Evolutionary conservation across 2,329 filamentous ascomycete species (phyloP), one percentile per base, ranked within the genome.

Genomic region (Zopfia rhizophila): DNA sequence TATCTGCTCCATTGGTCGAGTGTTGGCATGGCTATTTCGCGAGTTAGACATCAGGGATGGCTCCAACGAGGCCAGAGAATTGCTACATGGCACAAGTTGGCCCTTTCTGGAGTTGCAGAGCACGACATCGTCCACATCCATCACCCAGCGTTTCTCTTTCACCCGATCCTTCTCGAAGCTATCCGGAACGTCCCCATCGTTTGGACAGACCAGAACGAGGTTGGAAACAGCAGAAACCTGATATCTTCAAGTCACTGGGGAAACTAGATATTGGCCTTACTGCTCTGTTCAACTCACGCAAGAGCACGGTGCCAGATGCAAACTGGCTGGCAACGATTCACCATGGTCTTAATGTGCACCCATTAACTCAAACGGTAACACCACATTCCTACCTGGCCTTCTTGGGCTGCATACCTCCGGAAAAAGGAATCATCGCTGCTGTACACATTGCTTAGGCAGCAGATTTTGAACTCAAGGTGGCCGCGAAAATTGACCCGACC

Each of bases 141-240:
- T 27, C 24, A 27, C n/a, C 8, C 24, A n/a, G 24, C n/a, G 8
- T 8, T 8, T 27, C 8, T 8, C 8, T 27, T 8, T 8, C 24
- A 27, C n/a, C 24, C 24, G 24, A 27, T 27, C 24, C 8, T 27
- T 8, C 8, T 8, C 24, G n/a, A 27, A 8, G 24, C 8, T 8
- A 27, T 8, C n/a, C 8, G 24, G 24, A 8, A n/a, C 8, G 24
- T 27, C 8, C 24, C 24, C 8, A n/a, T 27, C n/a, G 24, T 27
- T n/a, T 27, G 24, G 24, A 27, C 24, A 27, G 24, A 27, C 24
- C 24, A 27, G 8, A 27, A 27, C n/a, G 24, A 27, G n/a, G n/a
- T 27, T n/a, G 24, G 24, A 27, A 27, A 27, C 8, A 8, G 8
- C 24, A 27, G 8, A 27, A 27, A 27, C 8, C 24, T 27, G 24